phyloP scores from a whole-genome alignment of 768 basidiomycete genomes.

The Termitomyces titanicus region DNA sequence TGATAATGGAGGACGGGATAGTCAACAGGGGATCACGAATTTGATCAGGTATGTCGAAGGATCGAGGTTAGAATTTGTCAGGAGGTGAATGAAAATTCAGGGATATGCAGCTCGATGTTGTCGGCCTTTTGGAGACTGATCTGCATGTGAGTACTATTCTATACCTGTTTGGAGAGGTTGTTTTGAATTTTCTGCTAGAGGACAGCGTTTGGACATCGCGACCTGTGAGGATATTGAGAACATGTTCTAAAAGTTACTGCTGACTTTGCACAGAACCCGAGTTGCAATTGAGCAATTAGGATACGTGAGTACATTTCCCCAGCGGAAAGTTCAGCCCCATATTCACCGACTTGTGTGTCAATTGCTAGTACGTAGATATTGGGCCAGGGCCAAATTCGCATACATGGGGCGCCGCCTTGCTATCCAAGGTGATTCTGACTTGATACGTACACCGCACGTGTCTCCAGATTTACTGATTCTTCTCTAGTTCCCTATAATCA shows the following conservation, averaged over 20 bases:
- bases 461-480: not conserved
- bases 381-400: constrained; percentile 87
- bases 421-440: constrained; percentile 58
- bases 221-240: constrained; percentile 47
- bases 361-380: constrained; percentile 74
- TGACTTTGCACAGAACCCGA: constrained; percentile 50
- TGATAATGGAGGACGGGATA: constrained; percentile 71
- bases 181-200: constrained; percentile 22
- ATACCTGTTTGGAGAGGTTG: not conserved
- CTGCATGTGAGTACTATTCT: constrained; percentile 54
- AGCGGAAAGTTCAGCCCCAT: not conserved
- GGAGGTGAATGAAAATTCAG: constrained; percentile 23
- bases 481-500: constrained; percentile 79
- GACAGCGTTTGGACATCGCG: constrained; percentile 72
- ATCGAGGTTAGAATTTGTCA: not conserved
- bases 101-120: constrained; percentile 83
- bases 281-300: constrained; percentile 74
- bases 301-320: constrained; percentile 51
- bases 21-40: constrained; percentile 63
- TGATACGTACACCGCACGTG: not conserved
- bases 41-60: constrained; percentile 29
- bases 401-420: constrained; percentile 83
- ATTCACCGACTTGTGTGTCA: not conserved
- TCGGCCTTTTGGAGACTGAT: constrained; percentile 86
- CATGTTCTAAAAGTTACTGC: not conserved